A percentile compares a stretch with the other conserved stretches of the same genome.
These are phyloP conservation scores for Mycena maculata DNA, from an alignment of 768 basidiomycete species.

Conservation along the genomic window DNA sequence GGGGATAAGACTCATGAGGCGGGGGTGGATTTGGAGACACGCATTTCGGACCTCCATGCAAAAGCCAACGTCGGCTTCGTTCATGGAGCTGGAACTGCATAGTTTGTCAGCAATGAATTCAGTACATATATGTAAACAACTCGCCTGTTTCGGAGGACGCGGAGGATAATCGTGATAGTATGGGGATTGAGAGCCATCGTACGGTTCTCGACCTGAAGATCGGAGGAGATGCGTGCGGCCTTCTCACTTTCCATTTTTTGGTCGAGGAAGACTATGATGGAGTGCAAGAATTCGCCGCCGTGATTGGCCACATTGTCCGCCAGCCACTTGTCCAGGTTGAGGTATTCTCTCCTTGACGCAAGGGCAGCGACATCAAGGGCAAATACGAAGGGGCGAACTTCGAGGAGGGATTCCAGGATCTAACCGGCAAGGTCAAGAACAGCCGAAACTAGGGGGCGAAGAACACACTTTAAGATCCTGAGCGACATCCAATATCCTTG, in stretches of 20 bases:
- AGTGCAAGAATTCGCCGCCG: conserved; percentile 87
- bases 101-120: conserved; percentile 9
- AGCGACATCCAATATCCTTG: conserved; percentile 93
- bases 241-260: conserved; percentile 95
- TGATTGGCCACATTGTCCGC: conserved; percentile 86
- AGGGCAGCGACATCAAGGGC: conserved; percentile 94
- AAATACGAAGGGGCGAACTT: conserved; percentile 89
- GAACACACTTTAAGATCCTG: conserved; percentile 88
- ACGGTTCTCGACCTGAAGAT: conserved; percentile 79
- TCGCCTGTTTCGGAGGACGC: conserved; percentile 86
- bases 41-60: conserved; percentile 93
- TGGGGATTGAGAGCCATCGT: conserved; percentile 91
- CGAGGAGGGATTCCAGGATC: conserved; percentile 94
- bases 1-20: conserved; percentile 93
- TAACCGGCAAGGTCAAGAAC: conserved; percentile 40
- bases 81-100: conserved; percentile 76
- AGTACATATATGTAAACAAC: conserved; percentile 40
- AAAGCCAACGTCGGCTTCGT: conserved; percentile 82
- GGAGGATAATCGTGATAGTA: conserved; percentile 92
- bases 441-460: not conserved
- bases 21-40: conserved; percentile 94
- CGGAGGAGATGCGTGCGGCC: conserved; percentile 75
- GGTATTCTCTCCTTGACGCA: conserved; percentile 91
- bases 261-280: conserved; percentile 89
- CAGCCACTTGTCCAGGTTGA: conserved; percentile 98